These are phyloP conservation scores for Agrostemma githago DNA, from an alignment of 148 eudicot genomes.

Conservation along the genomic window DNA sequence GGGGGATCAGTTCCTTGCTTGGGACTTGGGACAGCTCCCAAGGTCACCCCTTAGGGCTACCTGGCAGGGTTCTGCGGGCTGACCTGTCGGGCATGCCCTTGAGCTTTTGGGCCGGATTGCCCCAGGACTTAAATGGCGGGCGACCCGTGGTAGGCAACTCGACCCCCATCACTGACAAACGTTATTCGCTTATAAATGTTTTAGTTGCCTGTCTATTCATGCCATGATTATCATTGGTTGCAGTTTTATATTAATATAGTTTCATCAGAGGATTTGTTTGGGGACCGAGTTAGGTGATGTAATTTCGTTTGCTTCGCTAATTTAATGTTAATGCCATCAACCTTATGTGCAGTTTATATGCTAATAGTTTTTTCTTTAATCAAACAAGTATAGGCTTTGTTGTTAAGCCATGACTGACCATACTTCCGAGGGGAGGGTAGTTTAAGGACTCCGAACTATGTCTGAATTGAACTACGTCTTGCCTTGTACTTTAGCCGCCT, in stretches of 20 bases:
- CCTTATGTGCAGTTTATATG: background rate
- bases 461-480: background rate
- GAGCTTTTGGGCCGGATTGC: too few relatives aligned
- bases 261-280: background rate
- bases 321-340: background rate
- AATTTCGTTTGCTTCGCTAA: background rate
- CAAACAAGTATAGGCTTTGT: background rate
- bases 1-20: too few relatives aligned
- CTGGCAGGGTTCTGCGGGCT: too few relatives aligned
- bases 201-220: constrained; percentile 6
- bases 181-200: background rate
- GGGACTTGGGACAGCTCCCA: too few relatives aligned
- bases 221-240: background rate
- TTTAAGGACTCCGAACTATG: background rate
- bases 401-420: background rate
- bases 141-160: too few relatives aligned
- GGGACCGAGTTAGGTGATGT: background rate
- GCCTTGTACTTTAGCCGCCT: background rate
- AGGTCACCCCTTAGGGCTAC: too few relatives aligned
- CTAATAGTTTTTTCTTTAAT: background rate
- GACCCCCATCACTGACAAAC: too few relatives aligned
- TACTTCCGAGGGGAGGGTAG: background rate
- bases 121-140: too few relatives aligned
- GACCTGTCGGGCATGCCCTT: too few relatives aligned
- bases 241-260: constrained; percentile 1